A percentile compares a stretch with the other conserved stretches of the same genome.
Conservation (phyloP, 345 rosid species). For the Raphanus sativus region DNA sequence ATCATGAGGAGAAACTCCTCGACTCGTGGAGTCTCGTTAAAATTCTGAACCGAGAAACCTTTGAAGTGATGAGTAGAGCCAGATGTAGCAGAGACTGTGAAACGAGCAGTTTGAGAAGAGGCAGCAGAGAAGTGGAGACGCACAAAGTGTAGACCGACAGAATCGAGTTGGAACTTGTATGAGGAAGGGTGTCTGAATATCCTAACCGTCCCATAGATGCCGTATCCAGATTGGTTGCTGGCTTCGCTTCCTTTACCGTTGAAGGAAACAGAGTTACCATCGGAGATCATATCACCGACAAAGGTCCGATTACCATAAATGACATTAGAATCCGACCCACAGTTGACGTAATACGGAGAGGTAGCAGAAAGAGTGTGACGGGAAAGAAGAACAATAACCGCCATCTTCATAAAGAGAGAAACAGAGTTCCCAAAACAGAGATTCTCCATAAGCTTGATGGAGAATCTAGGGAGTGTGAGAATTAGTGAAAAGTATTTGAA, state of each 20-base stretch:
- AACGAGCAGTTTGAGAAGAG: constrained; percentile 1
- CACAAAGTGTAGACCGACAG: background rate
- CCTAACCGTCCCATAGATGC: background rate
- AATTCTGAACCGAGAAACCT: constrained; percentile 32
- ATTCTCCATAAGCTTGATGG: constrained; percentile 12
- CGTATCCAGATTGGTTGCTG: background rate
- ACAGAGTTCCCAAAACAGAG: constrained; percentile 11
- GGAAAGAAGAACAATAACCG: constrained; percentile 26
- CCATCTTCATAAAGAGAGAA: background rate
- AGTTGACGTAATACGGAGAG: too few relatives aligned
- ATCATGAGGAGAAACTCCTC: constrained; percentile 53
- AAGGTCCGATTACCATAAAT: background rate
- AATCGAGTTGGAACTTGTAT: background rate
- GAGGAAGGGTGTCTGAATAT: background rate
- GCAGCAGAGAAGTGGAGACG: background rate
- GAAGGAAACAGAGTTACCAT: background rate
- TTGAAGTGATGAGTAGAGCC: constrained; percentile 24
- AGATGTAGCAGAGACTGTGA: background rate
- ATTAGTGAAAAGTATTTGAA: background rate
- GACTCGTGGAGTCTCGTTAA: constrained; percentile 11
- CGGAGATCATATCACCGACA: background rate
- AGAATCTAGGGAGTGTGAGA: background rate
- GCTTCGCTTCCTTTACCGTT: background rate
- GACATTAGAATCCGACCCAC: background rate
- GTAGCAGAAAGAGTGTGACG: constrained; percentile 15